Evolutionary conservation across 2,329 filamentous ascomycete species (phyloP).

Genomic region (Neospermospora avenae): DNA sequence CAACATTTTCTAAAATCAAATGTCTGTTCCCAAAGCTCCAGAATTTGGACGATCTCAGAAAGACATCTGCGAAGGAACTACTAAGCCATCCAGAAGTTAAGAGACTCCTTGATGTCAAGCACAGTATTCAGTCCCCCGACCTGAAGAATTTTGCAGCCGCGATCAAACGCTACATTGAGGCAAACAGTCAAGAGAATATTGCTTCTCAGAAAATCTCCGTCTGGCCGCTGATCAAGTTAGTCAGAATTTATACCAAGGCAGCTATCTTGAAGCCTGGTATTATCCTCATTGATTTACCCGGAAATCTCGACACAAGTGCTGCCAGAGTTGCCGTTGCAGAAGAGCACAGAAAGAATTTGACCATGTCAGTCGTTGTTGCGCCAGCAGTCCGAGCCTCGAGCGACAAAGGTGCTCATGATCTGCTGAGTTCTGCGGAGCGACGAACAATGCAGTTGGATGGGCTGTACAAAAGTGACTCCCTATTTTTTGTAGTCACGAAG

Average conservation of each 20-base stretch:
- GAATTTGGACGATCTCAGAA: conserved; percentile 36
- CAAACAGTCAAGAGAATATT: too few species aligned
- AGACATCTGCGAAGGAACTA: conserved; percentile 8
- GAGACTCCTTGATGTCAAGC: too few species aligned
- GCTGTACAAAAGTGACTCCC: conserved; percentile 7
- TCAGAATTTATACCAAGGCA: conserved; percentile 13
- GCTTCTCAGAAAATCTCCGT: too few species aligned
- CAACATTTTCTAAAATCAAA: conserved; percentile 41
- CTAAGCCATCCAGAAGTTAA: conserved; percentile 13
- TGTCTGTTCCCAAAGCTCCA: conserved; percentile 41
- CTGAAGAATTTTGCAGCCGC: too few species aligned
- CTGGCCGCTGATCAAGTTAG: conserved; percentile 26
- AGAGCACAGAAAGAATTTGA: not conserved
- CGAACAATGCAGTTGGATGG: conserved; percentile 23
- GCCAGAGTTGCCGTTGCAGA: conserved; percentile 19
- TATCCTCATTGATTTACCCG: conserved; percentile 25
- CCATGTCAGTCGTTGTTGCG: conserved; percentile 18
- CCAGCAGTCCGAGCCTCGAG: conserved; percentile 8
- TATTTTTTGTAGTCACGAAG: conserved; percentile 24
- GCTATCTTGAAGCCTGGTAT: conserved; percentile 19
- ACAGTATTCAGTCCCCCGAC: too few species aligned
- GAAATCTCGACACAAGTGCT: conserved; percentile 21
- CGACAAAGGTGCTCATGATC: conserved; percentile 21
- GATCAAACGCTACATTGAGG: too few species aligned
- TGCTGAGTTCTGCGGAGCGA: conserved; percentile 16